Percentiles rank a stretch among this genome's conserved stretches.
These are phyloP conservation scores for Cytidiella melzeri DNA, from an alignment of 768 basidiomycete species.

Conservation along the genomic window DNA sequence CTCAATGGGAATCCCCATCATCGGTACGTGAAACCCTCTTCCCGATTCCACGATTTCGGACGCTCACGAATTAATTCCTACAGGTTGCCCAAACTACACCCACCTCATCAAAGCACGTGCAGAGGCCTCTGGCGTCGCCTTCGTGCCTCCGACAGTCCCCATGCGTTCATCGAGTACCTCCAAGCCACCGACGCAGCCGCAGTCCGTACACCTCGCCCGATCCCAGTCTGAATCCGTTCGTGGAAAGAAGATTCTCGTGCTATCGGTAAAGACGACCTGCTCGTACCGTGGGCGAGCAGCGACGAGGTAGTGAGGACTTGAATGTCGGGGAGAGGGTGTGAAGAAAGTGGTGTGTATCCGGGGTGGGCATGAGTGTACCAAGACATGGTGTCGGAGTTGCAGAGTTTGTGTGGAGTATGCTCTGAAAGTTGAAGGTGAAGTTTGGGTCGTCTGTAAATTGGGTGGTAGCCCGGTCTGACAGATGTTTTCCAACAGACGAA, in stretches of 20 bases:
- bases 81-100: constrained; percentile 42
- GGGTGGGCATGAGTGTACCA: constrained; percentile 1
- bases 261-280: constrained; percentile 54
- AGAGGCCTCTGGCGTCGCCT: constrained; percentile 32
- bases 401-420: constrained; percentile 5
- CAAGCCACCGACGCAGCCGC: constrained; percentile 35
- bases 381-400: constrained; percentile 5
- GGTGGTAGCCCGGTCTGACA: too few species aligned
- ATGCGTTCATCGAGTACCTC: constrained; percentile 8
- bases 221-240: constrained; percentile 49
- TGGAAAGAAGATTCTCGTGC: constrained; percentile 66
- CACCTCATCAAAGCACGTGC: constrained; percentile 53
- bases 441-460: too few species aligned
- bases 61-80: background rate
- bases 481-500: too few species aligned
- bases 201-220: constrained; percentile 35
- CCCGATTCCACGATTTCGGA: background rate
- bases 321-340: constrained; percentile 45
- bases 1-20: constrained; percentile 3
- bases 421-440: too few species aligned
- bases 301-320: constrained; percentile 46
- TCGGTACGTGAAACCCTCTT: constrained; percentile 1
- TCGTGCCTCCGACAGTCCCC: constrained; percentile 54
- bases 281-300: constrained; percentile 63
- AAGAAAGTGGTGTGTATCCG: constrained; percentile 27